Percentiles rank a stretch among this genome's conserved stretches.
phyloP scores from a whole-genome alignment of 192 early-diverging fungal genomes.

The Rhizophlyctis rosea region DNA sequence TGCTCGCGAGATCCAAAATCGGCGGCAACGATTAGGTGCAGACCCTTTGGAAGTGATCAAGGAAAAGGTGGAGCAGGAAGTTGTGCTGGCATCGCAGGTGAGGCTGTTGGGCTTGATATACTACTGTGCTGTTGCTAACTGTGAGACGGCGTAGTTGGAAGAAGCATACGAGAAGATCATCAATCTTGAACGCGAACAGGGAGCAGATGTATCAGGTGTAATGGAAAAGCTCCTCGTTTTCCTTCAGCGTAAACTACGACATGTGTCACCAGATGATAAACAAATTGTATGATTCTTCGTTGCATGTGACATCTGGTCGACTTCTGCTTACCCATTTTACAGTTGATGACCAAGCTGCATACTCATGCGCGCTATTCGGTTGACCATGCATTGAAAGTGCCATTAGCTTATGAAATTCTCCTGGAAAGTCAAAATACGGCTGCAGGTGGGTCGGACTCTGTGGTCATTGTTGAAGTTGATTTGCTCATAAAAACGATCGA shows the following conservation, averaged over 20 bases:
- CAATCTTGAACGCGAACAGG: slow-evolving; percentile 4
- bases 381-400: not conserved
- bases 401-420: slow-evolving; percentile 1
- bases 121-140: too few species aligned
- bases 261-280: slow-evolving; percentile 16
- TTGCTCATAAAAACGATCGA: too few species aligned
- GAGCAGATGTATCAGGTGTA: not conserved
- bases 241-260: slow-evolving; percentile 10
- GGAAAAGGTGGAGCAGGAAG: slow-evolving; percentile 62
- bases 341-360: slow-evolving; percentile 5
- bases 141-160: slow-evolving; percentile 12
- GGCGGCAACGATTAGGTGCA: slow-evolving; percentile 66
- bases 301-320: not conserved
- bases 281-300: not conserved
- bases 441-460: too few species aligned
- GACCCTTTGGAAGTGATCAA: slow-evolving; percentile 58
- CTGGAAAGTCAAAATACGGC: slow-evolving; percentile 14
- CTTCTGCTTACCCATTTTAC: too few species aligned
- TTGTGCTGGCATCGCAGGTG: slow-evolving; percentile 38
- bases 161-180: slow-evolving; percentile 26
- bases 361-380: not conserved
- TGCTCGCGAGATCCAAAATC: slow-evolving; percentile 57
- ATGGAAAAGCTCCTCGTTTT: slow-evolving; percentile 7
- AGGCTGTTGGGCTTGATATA: too few species aligned
- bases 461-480: too few species aligned